Conservation (phyloP, 2,329 filamentous ascomycete genomes). For the Lomentospora prolificans region DNA sequence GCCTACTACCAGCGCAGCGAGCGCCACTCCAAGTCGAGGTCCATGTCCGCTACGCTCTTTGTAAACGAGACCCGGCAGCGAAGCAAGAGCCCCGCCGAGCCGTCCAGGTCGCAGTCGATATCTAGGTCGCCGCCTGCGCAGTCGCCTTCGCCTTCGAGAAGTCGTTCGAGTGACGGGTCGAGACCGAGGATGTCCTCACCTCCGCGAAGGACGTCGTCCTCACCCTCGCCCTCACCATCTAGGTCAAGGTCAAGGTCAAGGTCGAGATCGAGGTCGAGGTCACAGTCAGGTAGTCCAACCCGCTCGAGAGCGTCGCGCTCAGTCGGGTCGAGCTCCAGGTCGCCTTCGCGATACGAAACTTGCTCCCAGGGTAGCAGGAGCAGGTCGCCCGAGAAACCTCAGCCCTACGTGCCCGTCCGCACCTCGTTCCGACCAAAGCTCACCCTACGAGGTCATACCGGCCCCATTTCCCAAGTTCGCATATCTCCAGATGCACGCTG, state of each 20-base stretch:
- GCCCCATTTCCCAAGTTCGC: slow-evolving; percentile 72
- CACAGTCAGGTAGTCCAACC: slow-evolving; percentile 15
- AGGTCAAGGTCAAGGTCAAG: slow-evolving; percentile 9
- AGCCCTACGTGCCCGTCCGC: slow-evolving; percentile 37
- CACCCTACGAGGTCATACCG: slow-evolving; percentile 66
- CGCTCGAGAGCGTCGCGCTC: slow-evolving; percentile 24
- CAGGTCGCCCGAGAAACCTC: slow-evolving; percentile 21
- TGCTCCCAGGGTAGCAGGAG: slow-evolving; percentile 22
- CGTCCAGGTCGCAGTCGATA: not conserved
- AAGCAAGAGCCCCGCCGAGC: not conserved
- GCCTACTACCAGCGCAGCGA: slow-evolving; percentile 11
- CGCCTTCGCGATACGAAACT: slow-evolving; percentile 18
- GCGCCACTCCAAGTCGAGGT: not conserved
- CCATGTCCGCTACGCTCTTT: not conserved
- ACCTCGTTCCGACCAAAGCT: slow-evolving; percentile 63
- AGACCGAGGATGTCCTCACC: not conserved
- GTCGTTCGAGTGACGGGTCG: not conserved
- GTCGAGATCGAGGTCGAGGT: slow-evolving; percentile 15
- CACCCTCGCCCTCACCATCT: slow-evolving; percentile 1
- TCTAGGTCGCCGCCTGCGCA: not conserved
- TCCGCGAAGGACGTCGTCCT: not conserved
- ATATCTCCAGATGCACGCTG: slow-evolving; percentile 86
- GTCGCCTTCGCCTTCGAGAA: not conserved
- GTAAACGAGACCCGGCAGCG: not conserved
- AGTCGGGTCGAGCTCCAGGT: slow-evolving; percentile 24